Base-by-base conservation (phyloP, 306 rosid species). In the Castanopsis chinensis region DNA sequence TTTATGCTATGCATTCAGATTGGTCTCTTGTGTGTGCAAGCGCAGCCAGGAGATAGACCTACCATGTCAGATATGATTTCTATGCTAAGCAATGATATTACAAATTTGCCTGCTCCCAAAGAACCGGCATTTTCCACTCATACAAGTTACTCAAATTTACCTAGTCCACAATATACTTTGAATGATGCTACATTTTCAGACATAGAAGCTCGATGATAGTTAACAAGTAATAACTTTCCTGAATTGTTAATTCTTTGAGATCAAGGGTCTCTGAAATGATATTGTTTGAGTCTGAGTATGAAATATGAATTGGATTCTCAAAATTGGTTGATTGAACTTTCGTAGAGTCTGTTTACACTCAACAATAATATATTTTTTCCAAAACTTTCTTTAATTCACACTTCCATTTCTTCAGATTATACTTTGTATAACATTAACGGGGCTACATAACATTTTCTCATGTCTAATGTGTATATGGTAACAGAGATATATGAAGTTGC, bases 71-170 rank as follows among this genome's bases (percentile, higher is more conserved):
- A 67, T 41, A 51, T 82, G 12, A 35, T 75, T 18, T 75, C 56
- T 9, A 73, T 82, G 76, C 78, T 82, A 4, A 71, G 75, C 21
- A 72, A 67, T 35, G 76, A 77, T 19, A 57, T 70, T 23, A 73
- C 61, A n/a, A 28, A 11, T 61, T 13, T 81, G 77, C 54, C 67
- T 5, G 7, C 77, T 63, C 73, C 78, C 11, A 79, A 52, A 54
- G 71, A 78, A 4, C 81, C 81, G 4, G 74, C 70, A 30, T 63
- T 81, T 58, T 59, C 74, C 7, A 70, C 76, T 37, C 51, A 76
- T 37, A 10, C 54, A 20, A 61, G 59, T 7, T n/a, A 23, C 35
- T 60, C 19, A 10, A 14, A 2, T 60, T 12, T 27, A 12, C 57
- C 59, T 20, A 28, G 8, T 60, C 55, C 11, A 32, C 73, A 54